Conservation (phyloP, 208 protist species). For the Crithidia mellificae region DNA sequence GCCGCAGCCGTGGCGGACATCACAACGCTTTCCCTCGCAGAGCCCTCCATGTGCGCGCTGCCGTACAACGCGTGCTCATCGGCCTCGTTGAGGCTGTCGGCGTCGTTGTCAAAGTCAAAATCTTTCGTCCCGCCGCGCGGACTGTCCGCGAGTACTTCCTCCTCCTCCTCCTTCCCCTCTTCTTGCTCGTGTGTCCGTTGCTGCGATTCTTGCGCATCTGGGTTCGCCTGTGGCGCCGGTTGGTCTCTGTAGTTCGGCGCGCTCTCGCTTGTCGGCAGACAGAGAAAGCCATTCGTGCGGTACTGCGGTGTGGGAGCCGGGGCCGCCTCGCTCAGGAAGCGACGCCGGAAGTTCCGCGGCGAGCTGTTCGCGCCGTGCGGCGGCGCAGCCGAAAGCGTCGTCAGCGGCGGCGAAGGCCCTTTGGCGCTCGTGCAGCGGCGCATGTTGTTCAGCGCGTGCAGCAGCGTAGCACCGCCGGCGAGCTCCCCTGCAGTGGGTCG, state of each 20-base stretch:
- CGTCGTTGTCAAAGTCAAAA: neutral
- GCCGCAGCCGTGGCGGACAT: neutral
- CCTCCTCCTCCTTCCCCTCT: no score
- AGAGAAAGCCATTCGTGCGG: conserved; percentile 15
- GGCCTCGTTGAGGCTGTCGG: neutral
- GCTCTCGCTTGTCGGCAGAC: neutral
- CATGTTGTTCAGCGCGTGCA: conserved; percentile 3
- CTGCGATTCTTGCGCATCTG: neutral
- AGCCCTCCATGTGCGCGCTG: neutral
- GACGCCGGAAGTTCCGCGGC: conserved; percentile 16
- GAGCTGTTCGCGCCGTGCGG: neutral
- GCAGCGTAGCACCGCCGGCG: conserved; percentile 1
- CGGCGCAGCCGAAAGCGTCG: neutral
- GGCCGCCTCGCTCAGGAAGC: conserved; percentile 13
- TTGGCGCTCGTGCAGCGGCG: conserved; percentile 28
- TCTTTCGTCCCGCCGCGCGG: neutral
- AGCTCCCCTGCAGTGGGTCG: neutral
- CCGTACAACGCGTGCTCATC: conserved; percentile 2
- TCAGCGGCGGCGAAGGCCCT: neutral
- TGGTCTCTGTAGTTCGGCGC: neutral
- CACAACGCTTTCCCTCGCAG: conserved; percentile 5
- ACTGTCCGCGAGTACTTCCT: neutral
- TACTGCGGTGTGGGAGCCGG: neutral
- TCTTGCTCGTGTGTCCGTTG: neutral
- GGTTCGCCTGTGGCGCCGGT: no score